Conservation (phyloP, 331 rosid genomes). For the Phaseolus coccineus region DNA sequence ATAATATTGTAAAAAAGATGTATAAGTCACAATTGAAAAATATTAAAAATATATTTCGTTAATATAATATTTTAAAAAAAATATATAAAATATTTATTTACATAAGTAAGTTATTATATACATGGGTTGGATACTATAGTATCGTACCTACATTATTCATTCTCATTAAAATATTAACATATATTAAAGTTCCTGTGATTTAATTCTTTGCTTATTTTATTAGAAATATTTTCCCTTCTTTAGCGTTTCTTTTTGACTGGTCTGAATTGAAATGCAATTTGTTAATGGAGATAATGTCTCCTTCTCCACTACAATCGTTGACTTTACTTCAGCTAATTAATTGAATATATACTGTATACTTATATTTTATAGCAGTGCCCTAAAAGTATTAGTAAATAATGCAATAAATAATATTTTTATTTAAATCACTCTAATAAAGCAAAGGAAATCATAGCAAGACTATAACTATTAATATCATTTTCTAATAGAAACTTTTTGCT, state of each 20-base stretch:
- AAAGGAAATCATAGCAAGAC: neutral
- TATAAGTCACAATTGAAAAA: no score
- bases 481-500: no score
- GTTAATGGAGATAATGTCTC: neutral
- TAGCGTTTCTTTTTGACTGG: slow-evolving; percentile 31
- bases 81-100: no score
- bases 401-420: neutral
- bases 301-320: neutral
- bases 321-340: slow-evolving; percentile 17
- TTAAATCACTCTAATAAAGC: neutral
- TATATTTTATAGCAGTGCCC: neutral
- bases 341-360: neutral
- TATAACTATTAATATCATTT: neutral
- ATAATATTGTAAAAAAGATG: no score
- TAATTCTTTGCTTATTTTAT: neutral
- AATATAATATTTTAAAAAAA: no score
- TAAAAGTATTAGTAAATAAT: neutral
- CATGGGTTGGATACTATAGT: no score
- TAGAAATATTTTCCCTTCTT: neutral
- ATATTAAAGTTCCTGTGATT: neutral
- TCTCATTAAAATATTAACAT: neutral
- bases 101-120: no score
- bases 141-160: no score
- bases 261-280: slow-evolving; percentile 12
- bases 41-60: no score